phyloP scores from a whole-genome alignment of 2,329 filamentous ascomycete species.

The Chaetomiaceae sp. region DNA sequence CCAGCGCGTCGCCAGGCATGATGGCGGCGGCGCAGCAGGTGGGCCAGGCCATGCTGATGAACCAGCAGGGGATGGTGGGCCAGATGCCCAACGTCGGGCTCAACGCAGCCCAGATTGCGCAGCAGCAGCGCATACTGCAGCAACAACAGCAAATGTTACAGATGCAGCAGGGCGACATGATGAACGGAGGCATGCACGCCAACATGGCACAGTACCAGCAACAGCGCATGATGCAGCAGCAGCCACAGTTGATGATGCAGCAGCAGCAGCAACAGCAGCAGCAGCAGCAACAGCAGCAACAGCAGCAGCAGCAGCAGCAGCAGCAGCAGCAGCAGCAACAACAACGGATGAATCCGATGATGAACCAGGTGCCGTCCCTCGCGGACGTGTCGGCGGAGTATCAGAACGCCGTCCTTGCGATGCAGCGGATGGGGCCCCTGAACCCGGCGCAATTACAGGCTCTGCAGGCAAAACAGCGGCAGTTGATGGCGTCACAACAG shows the following conservation, averaged over 20 bases:
- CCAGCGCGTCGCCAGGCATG: constrained; percentile 54
- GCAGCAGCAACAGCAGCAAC: constrained; percentile 36
- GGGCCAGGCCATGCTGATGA: constrained; percentile 48
- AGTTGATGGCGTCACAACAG: constrained; percentile 32
- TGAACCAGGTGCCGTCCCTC: constrained; percentile 33
- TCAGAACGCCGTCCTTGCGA: constrained; percentile 37
- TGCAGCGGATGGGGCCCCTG: constrained; percentile 32
- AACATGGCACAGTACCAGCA: constrained; percentile 30
- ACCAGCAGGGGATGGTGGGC: constrained; percentile 35
- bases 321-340: constrained; percentile 33
- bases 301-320: constrained; percentile 26
- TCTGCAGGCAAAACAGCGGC: constrained; percentile 23
- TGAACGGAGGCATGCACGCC: constrained; percentile 33
- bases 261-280: constrained; percentile 33
- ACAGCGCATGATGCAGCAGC: constrained; percentile 31
- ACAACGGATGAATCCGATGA: constrained; percentile 31
- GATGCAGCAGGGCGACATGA: constrained; percentile 35
- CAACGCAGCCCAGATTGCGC: constrained; percentile 39
- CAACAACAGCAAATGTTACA: constrained; percentile 36
- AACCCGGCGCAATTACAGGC: constrained; percentile 10
- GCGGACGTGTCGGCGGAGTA: constrained; percentile 41
- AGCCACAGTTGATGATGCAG: constrained; percentile 24
- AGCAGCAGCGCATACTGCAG: constrained; percentile 42
- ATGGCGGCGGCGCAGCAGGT: constrained; percentile 48
- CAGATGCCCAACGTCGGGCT: constrained; percentile 35